Percentiles rank a stretch among this genome's conserved stretches.
These are phyloP conservation scores for Neopestalotiopsis clavispora DNA, from an alignment of 2,329 filamentous ascomycete genomes.

Conservation along the genomic window DNA sequence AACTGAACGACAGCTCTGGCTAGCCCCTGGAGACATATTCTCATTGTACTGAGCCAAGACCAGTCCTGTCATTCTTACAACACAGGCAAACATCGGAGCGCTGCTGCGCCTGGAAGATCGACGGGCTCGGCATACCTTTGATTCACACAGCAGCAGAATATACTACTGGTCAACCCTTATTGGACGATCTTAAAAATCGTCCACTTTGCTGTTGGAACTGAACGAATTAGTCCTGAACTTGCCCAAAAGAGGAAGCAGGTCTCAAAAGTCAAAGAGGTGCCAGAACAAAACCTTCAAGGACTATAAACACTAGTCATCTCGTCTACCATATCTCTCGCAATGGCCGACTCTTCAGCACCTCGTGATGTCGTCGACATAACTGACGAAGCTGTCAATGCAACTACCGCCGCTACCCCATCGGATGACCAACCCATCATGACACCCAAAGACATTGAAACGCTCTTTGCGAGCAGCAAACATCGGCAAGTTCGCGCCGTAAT, in stretches of 20 bases:
- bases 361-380: not conserved
- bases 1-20: not conserved
- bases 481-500: slow-evolving; percentile 21
- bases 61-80: not conserved
- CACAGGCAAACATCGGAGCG: not conserved
- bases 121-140: not conserved
- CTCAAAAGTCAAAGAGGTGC: not conserved
- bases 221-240: not conserved
- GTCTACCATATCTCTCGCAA: not conserved
- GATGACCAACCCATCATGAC: slow-evolving; percentile 31
- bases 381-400: not conserved
- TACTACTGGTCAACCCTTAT: not conserved
- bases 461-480: slow-evolving; percentile 41
- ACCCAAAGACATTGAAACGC: slow-evolving; percentile 41
- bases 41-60: not conserved
- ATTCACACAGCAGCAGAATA: not conserved
- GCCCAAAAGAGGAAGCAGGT: not conserved
- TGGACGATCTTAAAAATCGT: not conserved
- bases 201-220: not conserved
- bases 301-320: slow-evolving; percentile 3
- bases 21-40: not conserved
- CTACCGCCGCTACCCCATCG: not conserved
- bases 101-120: not conserved
- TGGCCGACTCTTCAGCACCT: not conserved
- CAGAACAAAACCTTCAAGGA: not conserved